phyloP scores from a whole-genome alignment of 208 protist genomes.

The Leishmania guyanensis region DNA sequence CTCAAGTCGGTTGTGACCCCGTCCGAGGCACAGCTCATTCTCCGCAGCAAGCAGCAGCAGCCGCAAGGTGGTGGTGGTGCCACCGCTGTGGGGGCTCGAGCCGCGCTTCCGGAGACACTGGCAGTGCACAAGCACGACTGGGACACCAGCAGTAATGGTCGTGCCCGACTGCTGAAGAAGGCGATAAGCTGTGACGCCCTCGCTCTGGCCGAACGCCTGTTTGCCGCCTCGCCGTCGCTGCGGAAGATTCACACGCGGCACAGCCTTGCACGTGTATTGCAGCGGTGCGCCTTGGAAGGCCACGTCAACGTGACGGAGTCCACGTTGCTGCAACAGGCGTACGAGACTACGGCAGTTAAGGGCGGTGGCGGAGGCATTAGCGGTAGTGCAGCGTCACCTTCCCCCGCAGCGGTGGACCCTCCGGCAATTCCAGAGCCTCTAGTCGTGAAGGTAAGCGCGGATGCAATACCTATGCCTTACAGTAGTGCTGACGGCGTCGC shows the following conservation, averaged over 20 bases:
- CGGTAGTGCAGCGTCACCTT: background rate
- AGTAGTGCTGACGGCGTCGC: slow-evolving; percentile 10
- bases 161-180: slow-evolving; percentile 57
- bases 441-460: slow-evolving; percentile 56
- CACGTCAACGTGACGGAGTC: slow-evolving; percentile 48
- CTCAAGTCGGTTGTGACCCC: slow-evolving; percentile 31
- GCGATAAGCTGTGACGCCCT: slow-evolving; percentile 83
- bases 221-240: slow-evolving; percentile 76
- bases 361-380: background rate
- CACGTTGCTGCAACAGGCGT: slow-evolving; percentile 18
- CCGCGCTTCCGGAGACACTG: slow-evolving; percentile 32
- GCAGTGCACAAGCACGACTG: slow-evolving; percentile 62
- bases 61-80: background rate
- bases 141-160: slow-evolving; percentile 49
- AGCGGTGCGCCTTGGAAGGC: slow-evolving; percentile 71
- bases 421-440: slow-evolving; percentile 37
- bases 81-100: slow-evolving; percentile 9
- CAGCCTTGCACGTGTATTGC: slow-evolving; percentile 80
- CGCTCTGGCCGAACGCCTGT: slow-evolving; percentile 82
- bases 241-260: slow-evolving; percentile 89
- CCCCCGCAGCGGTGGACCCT: slow-evolving; percentile 7
- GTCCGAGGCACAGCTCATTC: slow-evolving; percentile 28
- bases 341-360: background rate
- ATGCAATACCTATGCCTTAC: slow-evolving; percentile 24
- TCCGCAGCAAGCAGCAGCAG: slow-evolving; percentile 1